phyloP scores from a whole-genome alignment of 2,329 filamentous ascomycete genomes.

The Clarireedia paspali region DNA sequence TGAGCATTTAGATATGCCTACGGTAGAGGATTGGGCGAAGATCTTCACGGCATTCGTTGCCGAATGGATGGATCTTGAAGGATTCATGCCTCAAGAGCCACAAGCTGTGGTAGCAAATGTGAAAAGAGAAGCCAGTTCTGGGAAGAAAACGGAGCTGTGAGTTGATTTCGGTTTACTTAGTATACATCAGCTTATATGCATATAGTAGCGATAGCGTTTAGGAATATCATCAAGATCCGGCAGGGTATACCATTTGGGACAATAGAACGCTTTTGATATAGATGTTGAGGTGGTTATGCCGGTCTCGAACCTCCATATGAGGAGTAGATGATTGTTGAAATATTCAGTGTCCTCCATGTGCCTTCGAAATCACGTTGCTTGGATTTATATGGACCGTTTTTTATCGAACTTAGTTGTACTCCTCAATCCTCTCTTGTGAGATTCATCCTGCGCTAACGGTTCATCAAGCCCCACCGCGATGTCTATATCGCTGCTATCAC shows the following conservation, averaged over 20 bases:
- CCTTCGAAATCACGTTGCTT: too few relatives aligned
- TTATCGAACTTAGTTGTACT: too few relatives aligned
- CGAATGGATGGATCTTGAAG: slow-evolving; percentile 79
- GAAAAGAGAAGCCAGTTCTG: slow-evolving; percentile 12
- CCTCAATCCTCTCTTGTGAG: too few relatives aligned
- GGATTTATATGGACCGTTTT: too few relatives aligned
- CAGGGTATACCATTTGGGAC: not conserved
- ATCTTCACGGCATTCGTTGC: slow-evolving; percentile 77
- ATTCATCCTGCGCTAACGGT: too few relatives aligned
- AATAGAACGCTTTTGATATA: too few relatives aligned
- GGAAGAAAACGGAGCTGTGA: slow-evolving; percentile 28
- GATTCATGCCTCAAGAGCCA: slow-evolving; percentile 21
- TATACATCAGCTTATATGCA: slow-evolving; percentile 1
- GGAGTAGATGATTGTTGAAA: too few relatives aligned
- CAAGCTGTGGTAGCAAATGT: slow-evolving; percentile 9
- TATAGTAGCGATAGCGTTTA: slow-evolving; percentile 1
- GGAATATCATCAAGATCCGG: not conserved
- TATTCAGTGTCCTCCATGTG: too few relatives aligned
- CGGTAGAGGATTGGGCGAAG: slow-evolving; percentile 79
- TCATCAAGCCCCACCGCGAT: too few relatives aligned
- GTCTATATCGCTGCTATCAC: too few relatives aligned
- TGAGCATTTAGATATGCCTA: slow-evolving; percentile 71
- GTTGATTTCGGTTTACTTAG: slow-evolving; percentile 16
- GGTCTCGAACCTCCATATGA: too few relatives aligned
- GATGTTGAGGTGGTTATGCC: too few relatives aligned